A percentile compares a stretch with the other conserved stretches of the same genome.
Conservation (phyloP, 2,329 filamentous ascomycete species). For the Penicillium sp. region DNA sequence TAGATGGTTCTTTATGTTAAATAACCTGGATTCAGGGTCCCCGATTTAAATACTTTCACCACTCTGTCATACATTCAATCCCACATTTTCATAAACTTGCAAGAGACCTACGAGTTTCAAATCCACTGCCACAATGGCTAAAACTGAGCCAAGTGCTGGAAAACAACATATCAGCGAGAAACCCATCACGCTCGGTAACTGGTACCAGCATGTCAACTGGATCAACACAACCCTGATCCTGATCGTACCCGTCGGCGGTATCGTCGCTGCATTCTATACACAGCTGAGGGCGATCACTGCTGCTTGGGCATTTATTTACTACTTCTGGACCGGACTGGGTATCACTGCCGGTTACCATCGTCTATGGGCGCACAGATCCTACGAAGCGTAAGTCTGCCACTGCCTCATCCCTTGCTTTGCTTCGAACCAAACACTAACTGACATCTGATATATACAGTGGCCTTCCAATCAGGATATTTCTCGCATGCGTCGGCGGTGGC, state of each 20-base stretch:
- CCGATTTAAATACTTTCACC: too few relatives aligned
- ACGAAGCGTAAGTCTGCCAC: slow-evolving; percentile 43
- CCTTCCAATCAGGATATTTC: slow-evolving; percentile 70
- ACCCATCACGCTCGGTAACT: slow-evolving; percentile 74
- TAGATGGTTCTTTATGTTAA: neutral
- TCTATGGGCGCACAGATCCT: slow-evolving; percentile 78
- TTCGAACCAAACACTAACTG: neutral
- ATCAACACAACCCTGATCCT: slow-evolving; percentile 77
- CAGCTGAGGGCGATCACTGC: slow-evolving; percentile 66
- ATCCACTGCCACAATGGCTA: neutral
- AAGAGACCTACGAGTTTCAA: neutral
- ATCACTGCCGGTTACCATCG: slow-evolving; percentile 76
- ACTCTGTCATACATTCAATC: neutral
- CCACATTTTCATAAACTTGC: neutral
- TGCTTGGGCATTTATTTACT: slow-evolving; percentile 69
- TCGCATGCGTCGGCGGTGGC: slow-evolving; percentile 73
- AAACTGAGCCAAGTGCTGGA: neutral
- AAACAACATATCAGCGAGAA: slow-evolving; percentile 79
- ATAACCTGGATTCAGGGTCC: neutral
- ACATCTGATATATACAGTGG: slow-evolving; percentile 50
- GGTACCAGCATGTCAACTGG: slow-evolving; percentile 88
- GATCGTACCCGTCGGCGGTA: slow-evolving; percentile 67
- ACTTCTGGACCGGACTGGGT: slow-evolving; percentile 74
- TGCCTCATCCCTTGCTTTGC: neutral
- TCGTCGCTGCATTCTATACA: slow-evolving; percentile 71